phyloP scores from a whole-genome alignment of 2,329 filamentous ascomycete species.

The Arthrobotrys sphaeroides region DNA sequence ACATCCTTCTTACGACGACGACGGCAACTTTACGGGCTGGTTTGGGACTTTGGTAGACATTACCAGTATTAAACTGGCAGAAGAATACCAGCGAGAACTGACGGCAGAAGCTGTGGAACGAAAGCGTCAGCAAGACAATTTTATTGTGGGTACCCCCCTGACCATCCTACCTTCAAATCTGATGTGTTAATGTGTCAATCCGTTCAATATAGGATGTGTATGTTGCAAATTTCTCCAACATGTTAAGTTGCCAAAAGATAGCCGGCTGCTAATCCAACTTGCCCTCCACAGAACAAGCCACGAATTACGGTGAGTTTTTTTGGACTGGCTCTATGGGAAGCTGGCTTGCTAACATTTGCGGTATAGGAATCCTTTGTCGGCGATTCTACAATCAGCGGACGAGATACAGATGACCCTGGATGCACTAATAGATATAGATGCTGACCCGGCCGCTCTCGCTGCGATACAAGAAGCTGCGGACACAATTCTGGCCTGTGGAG shows the following conservation, averaged over 20 bases:
- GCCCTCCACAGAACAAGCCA: conserved; percentile 37
- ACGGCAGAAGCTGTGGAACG: conserved; percentile 66
- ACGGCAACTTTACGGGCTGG: conserved; percentile 50
- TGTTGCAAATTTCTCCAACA: not conserved
- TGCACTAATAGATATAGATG: conserved; percentile 58
- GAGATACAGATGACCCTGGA: conserved; percentile 67
- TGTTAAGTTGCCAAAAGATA: not conserved
- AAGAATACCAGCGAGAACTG: conserved; percentile 56
- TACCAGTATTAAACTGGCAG: conserved; percentile 53
- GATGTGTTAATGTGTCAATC: no score
- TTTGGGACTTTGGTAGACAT: conserved; percentile 54
- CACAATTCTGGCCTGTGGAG: conserved; percentile 81
- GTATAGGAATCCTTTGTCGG: conserved; percentile 78
- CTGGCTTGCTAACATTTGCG: conserved; percentile 69
- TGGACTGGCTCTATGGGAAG: not conserved
- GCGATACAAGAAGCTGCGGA: conserved; percentile 77
- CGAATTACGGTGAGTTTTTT: conserved; percentile 27
- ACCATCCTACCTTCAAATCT: no score
- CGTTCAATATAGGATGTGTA: conserved; percentile 38
- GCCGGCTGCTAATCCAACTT: not conserved
- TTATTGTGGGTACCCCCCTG: conserved; percentile 75
- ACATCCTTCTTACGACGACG: conserved; percentile 47
- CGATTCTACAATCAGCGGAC: conserved; percentile 79
- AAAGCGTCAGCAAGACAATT: conserved; percentile 78
- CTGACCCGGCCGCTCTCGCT: conserved; percentile 57